phyloP scores from a whole-genome alignment of 202 grass and related monocot species.

The Zizania palustris region DNA sequence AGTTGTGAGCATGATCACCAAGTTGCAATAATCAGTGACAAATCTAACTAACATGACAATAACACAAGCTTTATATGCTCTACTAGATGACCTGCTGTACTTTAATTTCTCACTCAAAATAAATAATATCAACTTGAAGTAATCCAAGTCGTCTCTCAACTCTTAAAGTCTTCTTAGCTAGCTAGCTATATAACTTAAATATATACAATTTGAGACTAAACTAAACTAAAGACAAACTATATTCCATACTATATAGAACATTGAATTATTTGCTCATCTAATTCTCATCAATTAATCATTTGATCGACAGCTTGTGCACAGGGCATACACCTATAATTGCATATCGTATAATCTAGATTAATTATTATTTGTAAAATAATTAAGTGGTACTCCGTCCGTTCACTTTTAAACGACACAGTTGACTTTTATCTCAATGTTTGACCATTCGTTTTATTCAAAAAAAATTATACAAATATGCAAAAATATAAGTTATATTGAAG shows the following conservation, averaged over 20 bases:
- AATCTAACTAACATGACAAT: neutral
- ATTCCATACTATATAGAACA: neutral
- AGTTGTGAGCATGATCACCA: neutral
- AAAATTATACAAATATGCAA: too few relatives aligned
- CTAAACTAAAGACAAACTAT: neutral
- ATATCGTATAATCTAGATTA: too few relatives aligned
- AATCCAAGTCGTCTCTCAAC: neutral
- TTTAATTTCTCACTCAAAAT: neutral
- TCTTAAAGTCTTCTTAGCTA: neutral
- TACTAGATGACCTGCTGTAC: neutral
- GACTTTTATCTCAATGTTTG: too few relatives aligned
- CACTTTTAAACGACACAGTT: neutral
- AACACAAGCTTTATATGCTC: neutral
- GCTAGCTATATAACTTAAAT: neutral
- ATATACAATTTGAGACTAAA: neutral
- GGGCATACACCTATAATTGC: neutral
- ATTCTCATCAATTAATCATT: conserved; percentile 9
- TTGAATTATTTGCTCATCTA: neutral
- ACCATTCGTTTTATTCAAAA: too few relatives aligned
- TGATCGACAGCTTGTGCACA: neutral
- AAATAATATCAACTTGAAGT: neutral
- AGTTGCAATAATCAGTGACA: neutral
- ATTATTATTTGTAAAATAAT: neutral
- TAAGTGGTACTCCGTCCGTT: neutral
- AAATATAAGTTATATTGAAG: too few relatives aligned